These are phyloP conservation scores for Nemania sp. DNA, from an alignment of 2,329 filamentous ascomycete species.

Conservation along the genomic window DNA sequence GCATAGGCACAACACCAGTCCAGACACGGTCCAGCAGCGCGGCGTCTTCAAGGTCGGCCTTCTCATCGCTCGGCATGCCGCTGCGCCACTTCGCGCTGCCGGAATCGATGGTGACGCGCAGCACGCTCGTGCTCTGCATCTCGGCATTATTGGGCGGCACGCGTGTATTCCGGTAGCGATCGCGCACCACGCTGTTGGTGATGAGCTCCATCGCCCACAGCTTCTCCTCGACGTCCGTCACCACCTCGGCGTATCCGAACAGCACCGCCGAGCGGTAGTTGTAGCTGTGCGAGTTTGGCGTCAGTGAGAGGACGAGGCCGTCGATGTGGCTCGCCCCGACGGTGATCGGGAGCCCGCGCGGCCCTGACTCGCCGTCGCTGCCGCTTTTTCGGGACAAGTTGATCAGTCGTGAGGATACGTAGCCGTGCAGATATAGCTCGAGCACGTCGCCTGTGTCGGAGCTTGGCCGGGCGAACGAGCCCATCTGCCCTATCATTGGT, in stretches of 20 bases:
- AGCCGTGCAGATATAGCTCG: slow-evolving; percentile 86
- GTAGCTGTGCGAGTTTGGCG: slow-evolving; percentile 84
- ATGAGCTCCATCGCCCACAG: slow-evolving; percentile 82
- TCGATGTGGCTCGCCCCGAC: slow-evolving; percentile 81
- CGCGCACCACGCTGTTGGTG: slow-evolving; percentile 77
- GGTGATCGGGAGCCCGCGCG: slow-evolving; percentile 74
- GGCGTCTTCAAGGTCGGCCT: slow-evolving; percentile 60
- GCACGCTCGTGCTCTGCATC: slow-evolving; percentile 78
- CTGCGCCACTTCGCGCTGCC: slow-evolving; percentile 81
- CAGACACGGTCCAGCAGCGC: slow-evolving; percentile 60
- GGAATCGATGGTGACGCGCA: slow-evolving; percentile 74
- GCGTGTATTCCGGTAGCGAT: slow-evolving; percentile 73
- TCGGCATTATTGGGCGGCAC: slow-evolving; percentile 79
- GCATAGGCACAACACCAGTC: slow-evolving; percentile 72
- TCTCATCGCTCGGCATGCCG: slow-evolving; percentile 71
- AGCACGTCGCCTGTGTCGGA: slow-evolving; percentile 72
- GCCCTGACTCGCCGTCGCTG: slow-evolving; percentile 27
- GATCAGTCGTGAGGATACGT: slow-evolving; percentile 83
- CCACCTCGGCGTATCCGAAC: slow-evolving; percentile 77
- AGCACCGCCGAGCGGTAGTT: slow-evolving; percentile 87
- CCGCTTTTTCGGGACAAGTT: slow-evolving; percentile 63
- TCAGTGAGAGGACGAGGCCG: slow-evolving; percentile 82
- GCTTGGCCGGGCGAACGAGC: slow-evolving; percentile 73
- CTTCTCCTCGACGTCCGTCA: slow-evolving; percentile 77
- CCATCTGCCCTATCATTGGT: slow-evolving; percentile 89